Evolutionary conservation across 2,329 filamentous ascomycete genomes (phyloP).

Genomic region (Colletotrichum shisoi): DNA sequence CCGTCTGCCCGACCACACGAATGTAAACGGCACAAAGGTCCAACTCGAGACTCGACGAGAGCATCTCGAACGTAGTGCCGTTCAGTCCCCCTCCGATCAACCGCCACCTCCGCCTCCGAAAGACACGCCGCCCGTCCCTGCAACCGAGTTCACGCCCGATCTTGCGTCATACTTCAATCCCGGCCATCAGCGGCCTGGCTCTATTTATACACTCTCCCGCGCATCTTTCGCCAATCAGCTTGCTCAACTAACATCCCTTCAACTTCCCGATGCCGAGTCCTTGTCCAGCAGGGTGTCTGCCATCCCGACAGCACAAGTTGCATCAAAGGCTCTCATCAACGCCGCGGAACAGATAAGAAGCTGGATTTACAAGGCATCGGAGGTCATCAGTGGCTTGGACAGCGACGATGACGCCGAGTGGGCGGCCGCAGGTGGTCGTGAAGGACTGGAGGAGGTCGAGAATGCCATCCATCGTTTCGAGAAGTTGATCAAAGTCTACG

Average conservation of each 20-base stretch:
- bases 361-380: slow-evolving; percentile 92
- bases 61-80: slow-evolving; percentile 62
- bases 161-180: slow-evolving; percentile 72
- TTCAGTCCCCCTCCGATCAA: slow-evolving; percentile 51
- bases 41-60: slow-evolving; percentile 65
- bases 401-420: slow-evolving; percentile 98
- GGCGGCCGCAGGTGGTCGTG: slow-evolving; percentile 86
- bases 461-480: slow-evolving; percentile 84
- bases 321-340: slow-evolving; percentile 81
- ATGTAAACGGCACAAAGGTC: slow-evolving; percentile 72
- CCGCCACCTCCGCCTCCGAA: slow-evolving; percentile 58
- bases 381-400: slow-evolving; percentile 87
- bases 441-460: slow-evolving; percentile 77
- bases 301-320: slow-evolving; percentile 84
- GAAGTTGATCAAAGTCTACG: slow-evolving; percentile 88
- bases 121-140: slow-evolving; percentile 53
- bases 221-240: slow-evolving; percentile 93
- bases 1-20: slow-evolving; percentile 73
- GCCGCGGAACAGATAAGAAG: slow-evolving; percentile 90
- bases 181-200: slow-evolving; percentile 74
- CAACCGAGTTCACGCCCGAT: slow-evolving; percentile 59
- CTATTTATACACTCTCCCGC: slow-evolving; percentile 91
- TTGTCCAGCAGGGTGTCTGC: slow-evolving; percentile 83
- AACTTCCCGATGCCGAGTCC: slow-evolving; percentile 83
- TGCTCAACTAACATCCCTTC: slow-evolving; percentile 87